Conservation (phyloP, 2,329 filamentous ascomycete species). For the Aspergillus phoenicis region DNA sequence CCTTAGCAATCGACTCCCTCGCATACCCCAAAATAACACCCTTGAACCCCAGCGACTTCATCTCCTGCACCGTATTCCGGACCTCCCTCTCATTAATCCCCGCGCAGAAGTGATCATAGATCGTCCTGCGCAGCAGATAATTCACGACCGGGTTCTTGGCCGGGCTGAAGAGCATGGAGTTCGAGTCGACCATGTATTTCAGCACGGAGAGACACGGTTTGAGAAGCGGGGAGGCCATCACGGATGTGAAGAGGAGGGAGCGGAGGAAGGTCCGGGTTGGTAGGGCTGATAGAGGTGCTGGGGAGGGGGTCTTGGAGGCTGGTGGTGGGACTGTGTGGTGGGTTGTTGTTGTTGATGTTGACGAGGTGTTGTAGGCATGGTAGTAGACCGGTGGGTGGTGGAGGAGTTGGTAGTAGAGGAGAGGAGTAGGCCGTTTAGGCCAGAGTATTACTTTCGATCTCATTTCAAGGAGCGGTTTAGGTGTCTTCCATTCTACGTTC, state of each 20-base stretch:
- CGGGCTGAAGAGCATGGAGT: constrained; percentile 42
- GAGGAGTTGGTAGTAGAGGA: neutral
- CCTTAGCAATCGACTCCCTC: constrained; percentile 42
- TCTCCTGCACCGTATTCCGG: constrained; percentile 36
- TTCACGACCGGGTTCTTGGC: constrained; percentile 45
- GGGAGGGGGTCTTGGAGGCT: constrained; percentile 16
- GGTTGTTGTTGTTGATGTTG: neutral
- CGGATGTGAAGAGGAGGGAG: constrained; percentile 21
- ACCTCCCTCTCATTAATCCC: constrained; percentile 47
- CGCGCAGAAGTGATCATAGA: constrained; percentile 56
- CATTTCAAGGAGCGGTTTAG: neutral
- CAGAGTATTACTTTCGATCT: neutral
- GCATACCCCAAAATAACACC: constrained; percentile 54
- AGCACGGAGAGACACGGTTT: constrained; percentile 28
- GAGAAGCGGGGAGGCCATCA: constrained; percentile 23
- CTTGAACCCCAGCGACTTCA: constrained; percentile 49
- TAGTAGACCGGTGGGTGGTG: neutral
- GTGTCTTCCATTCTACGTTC: neutral
- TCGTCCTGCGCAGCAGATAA: constrained; percentile 37
- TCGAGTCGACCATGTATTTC: constrained; percentile 39
- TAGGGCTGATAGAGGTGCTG: constrained; percentile 36
- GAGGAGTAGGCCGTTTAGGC: constrained; percentile 6
- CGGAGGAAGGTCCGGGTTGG: constrained; percentile 20
- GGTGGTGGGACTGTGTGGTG: neutral
- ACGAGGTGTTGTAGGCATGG: neutral